A percentile compares a stretch with the other conserved stretches of the same genome.
Evolutionary conservation across 495 filamentous ascomycete species (phyloP).

Genomic region (Daldinia caldariorum): DNA sequence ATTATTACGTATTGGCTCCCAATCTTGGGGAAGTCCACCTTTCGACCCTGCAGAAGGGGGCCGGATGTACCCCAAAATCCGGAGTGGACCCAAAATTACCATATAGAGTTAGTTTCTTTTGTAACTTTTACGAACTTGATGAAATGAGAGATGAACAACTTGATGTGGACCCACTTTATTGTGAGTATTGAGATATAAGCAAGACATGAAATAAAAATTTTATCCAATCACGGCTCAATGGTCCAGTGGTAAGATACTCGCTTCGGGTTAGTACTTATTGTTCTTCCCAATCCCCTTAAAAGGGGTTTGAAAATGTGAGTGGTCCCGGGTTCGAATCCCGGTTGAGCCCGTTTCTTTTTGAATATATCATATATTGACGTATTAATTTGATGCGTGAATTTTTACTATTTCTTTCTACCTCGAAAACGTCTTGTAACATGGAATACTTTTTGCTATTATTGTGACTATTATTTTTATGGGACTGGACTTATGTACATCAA

Average conservation of each 20-base stretch:
- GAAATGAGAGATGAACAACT: background rate
- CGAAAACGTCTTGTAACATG: background rate
- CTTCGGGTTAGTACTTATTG: conserved; percentile 22
- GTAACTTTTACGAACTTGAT: background rate
- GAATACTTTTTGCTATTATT: background rate
- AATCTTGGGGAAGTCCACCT: conserved; percentile 15
- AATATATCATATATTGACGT: background rate
- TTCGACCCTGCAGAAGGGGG: background rate
- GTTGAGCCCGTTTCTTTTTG: conserved; percentile 20
- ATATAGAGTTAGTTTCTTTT: background rate
- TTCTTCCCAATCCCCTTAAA: conserved; percentile 2
- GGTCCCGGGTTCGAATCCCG: conserved; percentile 42
- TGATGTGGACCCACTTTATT: background rate
- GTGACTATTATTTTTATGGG: background rate
- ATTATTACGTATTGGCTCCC: conserved; percentile 15
- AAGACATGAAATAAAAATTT: background rate
- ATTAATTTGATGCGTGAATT: background rate
- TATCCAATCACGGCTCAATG: conserved; percentile 33
- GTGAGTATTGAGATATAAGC: background rate
- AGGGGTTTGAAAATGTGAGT: conserved; percentile 20
- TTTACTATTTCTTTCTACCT: conserved; percentile 6
- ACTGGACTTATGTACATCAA: conserved; percentile 4
- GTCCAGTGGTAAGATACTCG: conserved; percentile 43
- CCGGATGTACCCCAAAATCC: background rate
- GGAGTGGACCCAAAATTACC: background rate